Percentiles rank a stretch among this genome's conserved stretches.
These are phyloP conservation scores for Didymella segeticola DNA, from an alignment of 2,329 filamentous ascomycete species.

Conservation along the genomic window DNA sequence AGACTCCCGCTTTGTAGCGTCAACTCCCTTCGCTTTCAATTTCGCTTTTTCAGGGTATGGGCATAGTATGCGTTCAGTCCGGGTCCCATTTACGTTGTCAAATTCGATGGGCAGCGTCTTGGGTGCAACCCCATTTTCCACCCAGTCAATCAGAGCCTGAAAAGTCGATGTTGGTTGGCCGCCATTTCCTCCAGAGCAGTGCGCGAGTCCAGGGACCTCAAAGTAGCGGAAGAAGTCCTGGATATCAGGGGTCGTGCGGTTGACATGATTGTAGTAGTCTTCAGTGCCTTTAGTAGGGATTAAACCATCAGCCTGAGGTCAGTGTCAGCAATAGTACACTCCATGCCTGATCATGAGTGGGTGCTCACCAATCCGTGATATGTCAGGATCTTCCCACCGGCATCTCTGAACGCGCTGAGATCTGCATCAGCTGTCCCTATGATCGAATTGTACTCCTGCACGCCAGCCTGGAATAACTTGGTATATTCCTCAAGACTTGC, in stretches of 20 bases:
- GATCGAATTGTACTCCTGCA: conserved; percentile 21
- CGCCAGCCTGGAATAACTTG: conserved; percentile 8
- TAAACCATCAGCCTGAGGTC: background rate
- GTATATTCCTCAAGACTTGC: conserved; percentile 9
- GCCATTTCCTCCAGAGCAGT: conserved; percentile 19
- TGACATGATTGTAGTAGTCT: background rate
- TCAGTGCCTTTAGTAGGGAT: background rate
- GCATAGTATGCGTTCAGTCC: background rate
- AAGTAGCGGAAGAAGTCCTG: background rate
- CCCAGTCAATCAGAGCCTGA: conserved; percentile 20
- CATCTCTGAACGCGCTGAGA: conserved; percentile 19
- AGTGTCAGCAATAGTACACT: background rate
- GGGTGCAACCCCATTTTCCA: conserved; percentile 17
- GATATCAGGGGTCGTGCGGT: background rate
- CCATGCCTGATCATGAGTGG: background rate
- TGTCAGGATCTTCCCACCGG: conserved; percentile 32
- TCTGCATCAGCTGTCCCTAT: conserved; percentile 20
- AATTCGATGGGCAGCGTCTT: conserved; percentile 6
- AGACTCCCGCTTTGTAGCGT: background rate
- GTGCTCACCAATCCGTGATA: conserved; percentile 25
- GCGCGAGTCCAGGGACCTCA: conserved; percentile 5
- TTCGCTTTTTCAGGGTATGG: conserved; percentile 1
- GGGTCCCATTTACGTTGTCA: background rate
- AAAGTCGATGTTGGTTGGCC: conserved; percentile 12
- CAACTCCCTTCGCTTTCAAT: background rate